Evolutionary conservation across 2,329 filamentous ascomycete species (phyloP), one percentile per base, ranked within the genome.

Genomic region (Stylonectria norvegica): DNA sequence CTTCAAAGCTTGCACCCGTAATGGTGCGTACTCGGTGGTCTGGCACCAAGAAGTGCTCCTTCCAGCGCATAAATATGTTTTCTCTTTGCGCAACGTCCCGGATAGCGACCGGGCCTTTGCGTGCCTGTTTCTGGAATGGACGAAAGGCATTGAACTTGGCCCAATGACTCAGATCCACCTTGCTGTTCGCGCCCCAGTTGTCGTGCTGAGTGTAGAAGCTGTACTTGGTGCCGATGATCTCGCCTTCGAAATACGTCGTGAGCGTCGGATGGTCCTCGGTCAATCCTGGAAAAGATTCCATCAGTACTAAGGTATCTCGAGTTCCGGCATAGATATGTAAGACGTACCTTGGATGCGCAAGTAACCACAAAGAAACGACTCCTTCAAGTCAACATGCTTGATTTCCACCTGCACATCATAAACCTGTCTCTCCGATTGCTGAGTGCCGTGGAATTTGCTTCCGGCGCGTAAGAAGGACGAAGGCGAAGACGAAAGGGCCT

Each of bases 61-160:
- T 98, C 93, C 93, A 98, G 45, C 93, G 82, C 93, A 98, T 98
- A 60, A 96, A 98, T 20, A 98, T 83, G 62, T 94, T 83, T 54
- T 96, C 90, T 49, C 82, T 76, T 60, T 94, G 86, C 34, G 81
- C 78, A 53, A 85, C 79, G 54, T 94, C 85, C 70, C 82, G 70
- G 70, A 81, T 72, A 71, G 60, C 53, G 19, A 73, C 64, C 16
- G 79, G 63, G 12, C 78, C 77, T 53, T 76, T 81, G 32, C 71
- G 71, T 22, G 74, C 75, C 42, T 73, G 70, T 56, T 79, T 81
- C 31, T 70, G 65, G 43, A 91, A 81, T 2, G 87, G 89, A 38
- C 85, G 79, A 73, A 94, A 97, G 7, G 89, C 85, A 2, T 80
- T 78, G 63, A 98, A 97, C 52, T 91, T 86, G 45, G 79, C 81